Conservation (phyloP, 306 rosid genomes). For the Prunus armeniaca region DNA sequence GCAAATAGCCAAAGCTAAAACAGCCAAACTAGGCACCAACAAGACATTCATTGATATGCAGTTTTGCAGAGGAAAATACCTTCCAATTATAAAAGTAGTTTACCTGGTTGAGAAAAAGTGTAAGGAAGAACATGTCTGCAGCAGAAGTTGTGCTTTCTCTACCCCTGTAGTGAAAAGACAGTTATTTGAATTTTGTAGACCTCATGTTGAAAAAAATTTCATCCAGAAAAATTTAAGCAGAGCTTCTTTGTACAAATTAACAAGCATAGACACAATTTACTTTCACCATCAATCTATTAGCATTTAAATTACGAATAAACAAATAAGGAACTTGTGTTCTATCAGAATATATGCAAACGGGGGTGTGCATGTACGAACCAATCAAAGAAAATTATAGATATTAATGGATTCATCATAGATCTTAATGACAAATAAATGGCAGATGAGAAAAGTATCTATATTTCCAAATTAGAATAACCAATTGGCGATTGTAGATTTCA, state of each 20-base stretch:
- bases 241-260: background rate
- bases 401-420: background rate
- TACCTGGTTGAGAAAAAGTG: constrained; percentile 7
- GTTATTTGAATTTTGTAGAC: background rate
- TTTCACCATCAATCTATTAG: background rate
- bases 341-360: background rate
- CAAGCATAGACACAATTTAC: background rate
- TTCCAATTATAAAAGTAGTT: background rate
- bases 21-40: background rate
- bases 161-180: background rate
- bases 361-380: background rate
- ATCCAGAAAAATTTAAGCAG: no score
- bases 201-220: background rate
- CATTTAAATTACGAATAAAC: background rate
- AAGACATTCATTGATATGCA: background rate
- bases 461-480: background rate
- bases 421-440: background rate
- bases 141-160: background rate
- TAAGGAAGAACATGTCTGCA: background rate
- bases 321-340: background rate
- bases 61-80: background rate
- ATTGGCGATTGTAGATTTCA: background rate
- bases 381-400: background rate
- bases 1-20: no score
- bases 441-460: background rate